Conservation (phyloP, 1,139 yeast species). For the Yamadazyma oceani region DNA sequence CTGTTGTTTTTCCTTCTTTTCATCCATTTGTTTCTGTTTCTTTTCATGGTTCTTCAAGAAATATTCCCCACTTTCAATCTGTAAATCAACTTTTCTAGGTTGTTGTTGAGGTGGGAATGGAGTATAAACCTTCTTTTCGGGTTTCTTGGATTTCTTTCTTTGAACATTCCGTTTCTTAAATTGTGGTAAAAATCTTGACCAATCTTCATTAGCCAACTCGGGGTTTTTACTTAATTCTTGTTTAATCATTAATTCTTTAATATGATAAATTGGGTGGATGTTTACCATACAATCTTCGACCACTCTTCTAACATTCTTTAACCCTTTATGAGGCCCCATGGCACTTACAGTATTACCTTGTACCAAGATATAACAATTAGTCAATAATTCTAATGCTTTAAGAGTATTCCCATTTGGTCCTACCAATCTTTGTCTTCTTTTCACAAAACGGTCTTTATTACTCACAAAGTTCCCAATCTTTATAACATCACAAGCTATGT, state of each 20-base stretch:
- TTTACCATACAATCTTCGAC: slow-evolving; percentile 98
- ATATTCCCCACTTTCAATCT: slow-evolving; percentile 98
- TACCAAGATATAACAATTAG: slow-evolving; percentile 90
- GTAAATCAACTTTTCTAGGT: slow-evolving; percentile 96
- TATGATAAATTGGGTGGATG: slow-evolving; percentile 94
- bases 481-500: slow-evolving; percentile 92
- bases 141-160: slow-evolving; percentile 73
- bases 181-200: slow-evolving; percentile 96
- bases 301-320: slow-evolving; percentile 88
- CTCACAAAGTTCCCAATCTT: slow-evolving; percentile 89
- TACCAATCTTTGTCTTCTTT: slow-evolving; percentile 92
- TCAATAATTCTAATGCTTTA: slow-evolving; percentile 89
- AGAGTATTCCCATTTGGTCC: slow-evolving; percentile 98
- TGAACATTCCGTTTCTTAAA: slow-evolving; percentile 96
- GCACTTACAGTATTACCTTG: slow-evolving; percentile 98
- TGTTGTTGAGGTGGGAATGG: slow-evolving; percentile 99
- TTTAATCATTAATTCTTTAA: slow-evolving; percentile 96
- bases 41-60: slow-evolving; percentile 86
- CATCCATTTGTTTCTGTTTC: slow-evolving; percentile 67
- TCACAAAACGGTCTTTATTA: slow-evolving; percentile 90
- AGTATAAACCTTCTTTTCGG: slow-evolving; percentile 85
- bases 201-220: slow-evolving; percentile 91
- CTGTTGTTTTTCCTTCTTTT: slow-evolving; percentile 76
- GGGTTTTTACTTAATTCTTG: slow-evolving; percentile 94
- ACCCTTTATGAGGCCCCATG: slow-evolving; percentile 95